Evolutionary conservation across 108 stramenopile genomes (phyloP), one percentile per base, ranked within the genome.

Genomic region (Skeletonema costatum): DNA sequence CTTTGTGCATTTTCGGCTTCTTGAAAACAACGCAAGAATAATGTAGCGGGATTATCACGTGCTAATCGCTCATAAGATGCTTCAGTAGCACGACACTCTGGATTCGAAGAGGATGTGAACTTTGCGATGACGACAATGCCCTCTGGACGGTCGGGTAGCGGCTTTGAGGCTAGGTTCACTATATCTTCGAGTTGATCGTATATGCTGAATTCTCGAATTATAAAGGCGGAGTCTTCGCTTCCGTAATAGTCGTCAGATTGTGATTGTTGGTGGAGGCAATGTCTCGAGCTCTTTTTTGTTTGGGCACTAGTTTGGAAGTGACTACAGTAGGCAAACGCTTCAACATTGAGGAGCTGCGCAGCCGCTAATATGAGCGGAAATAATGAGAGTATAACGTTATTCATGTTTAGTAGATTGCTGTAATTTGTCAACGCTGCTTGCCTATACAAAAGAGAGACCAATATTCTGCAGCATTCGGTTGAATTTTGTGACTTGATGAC

Each of bases 61-160:
- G 91, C 88, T 25, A 88, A 53, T 44, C 84, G 80, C 63, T 89
- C 88, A 60, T 88, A 92, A 48, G 86, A 79, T 19, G 85, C 88
- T 65, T 92, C 88, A 46, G 88, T 89, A 21, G 82, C 73, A 2
- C 60, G 64, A 64, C 87, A 87, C 35, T 84, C 86, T 10, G 41
- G 30, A 11, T 66, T 62, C 14, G 16, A 50, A 0, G 66, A 51
- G 1, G 80, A 82, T 17, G 88, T 77, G 48, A 74, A 89, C 35
- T 89, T 92, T 32, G 77, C 87, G n/a, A 92, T 87, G 36, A 70
- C 64, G 0, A 89, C 91, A 64, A 92, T 87, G 3, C 91, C 91
- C 64, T 92, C 88, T 31, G 91, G 91, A 53, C 88, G 78, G 64
- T 92, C 83, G 3, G 90, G 90, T 5, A 91, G 60, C 2, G 88